These are phyloP conservation scores for Pseudoneurospora amorphoporcata DNA, from an alignment of 495 filamentous ascomycete species.

Conservation along the genomic window DNA sequence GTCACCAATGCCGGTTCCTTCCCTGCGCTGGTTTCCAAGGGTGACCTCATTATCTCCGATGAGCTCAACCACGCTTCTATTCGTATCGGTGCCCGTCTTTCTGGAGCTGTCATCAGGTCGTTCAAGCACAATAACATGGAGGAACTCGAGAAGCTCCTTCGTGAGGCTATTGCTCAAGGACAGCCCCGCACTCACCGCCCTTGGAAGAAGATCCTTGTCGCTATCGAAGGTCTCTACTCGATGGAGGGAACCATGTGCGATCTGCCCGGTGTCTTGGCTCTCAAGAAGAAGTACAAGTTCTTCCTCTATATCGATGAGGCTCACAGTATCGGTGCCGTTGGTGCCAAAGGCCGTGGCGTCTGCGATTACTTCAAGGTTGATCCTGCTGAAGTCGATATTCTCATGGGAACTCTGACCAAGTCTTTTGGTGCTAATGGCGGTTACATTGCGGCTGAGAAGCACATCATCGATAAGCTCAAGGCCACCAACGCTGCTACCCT, in stretches of 20 bases:
- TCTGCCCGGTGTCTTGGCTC: conserved; percentile 68
- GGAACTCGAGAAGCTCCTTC: conserved; percentile 71
- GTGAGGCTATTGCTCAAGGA: conserved; percentile 88
- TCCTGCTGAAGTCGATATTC: conserved; percentile 77
- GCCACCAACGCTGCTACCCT: conserved; percentile 76
- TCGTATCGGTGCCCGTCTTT: conserved; percentile 85
- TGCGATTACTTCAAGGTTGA: conserved; percentile 96
- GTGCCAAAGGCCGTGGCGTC: conserved; percentile 78
- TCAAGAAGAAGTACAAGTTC: conserved; percentile 96
- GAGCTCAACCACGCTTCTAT: conserved; percentile 97
- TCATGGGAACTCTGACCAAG: conserved; percentile 98
- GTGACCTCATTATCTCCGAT: conserved; percentile 87
- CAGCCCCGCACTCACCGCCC: conserved; percentile 94
- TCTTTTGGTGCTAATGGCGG: conserved; percentile 98
- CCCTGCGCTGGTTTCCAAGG: conserved; percentile 81
- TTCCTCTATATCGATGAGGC: conserved; percentile 92
- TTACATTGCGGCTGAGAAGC: conserved; percentile 84
- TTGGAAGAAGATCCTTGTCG: conserved; percentile 97
- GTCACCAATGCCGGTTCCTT: conserved; percentile 88
- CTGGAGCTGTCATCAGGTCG: conserved; percentile 85
- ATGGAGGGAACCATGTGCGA: conserved; percentile 99
- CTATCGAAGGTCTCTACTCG: conserved; percentile 93
- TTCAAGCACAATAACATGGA: conserved; percentile 97
- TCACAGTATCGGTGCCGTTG: conserved; percentile 90
- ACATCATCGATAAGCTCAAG: conserved; percentile 83